These are phyloP conservation scores for Phanerochaete carnosa DNA, from an alignment of 768 basidiomycete species.

Conservation along the genomic window DNA sequence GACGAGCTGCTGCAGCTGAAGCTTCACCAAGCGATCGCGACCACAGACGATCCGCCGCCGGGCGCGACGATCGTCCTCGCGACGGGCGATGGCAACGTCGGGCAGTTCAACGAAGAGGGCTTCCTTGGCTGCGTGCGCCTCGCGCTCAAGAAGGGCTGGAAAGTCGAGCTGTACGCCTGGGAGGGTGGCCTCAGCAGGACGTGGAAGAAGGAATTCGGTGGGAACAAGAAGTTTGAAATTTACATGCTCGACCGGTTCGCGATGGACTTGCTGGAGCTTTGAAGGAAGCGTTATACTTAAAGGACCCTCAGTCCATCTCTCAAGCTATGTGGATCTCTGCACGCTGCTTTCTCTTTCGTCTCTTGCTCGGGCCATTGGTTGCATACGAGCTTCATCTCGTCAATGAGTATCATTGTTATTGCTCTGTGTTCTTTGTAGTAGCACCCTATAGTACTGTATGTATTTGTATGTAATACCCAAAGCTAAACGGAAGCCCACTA, in stretches of 20 bases:
- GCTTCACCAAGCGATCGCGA: slow-evolving; percentile 80
- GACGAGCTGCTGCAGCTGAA: slow-evolving; percentile 95
- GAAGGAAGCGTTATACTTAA: slow-evolving; percentile 4
- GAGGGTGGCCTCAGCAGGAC: slow-evolving; percentile 76
- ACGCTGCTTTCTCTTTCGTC: neutral
- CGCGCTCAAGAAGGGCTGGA: slow-evolving; percentile 88
- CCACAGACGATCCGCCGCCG: slow-evolving; percentile 57
- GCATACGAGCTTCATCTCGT: neutral
- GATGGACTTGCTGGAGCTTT: slow-evolving; percentile 33
- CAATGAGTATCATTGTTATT: neutral
- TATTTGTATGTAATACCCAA: neutral
- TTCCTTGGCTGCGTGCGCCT: slow-evolving; percentile 86
- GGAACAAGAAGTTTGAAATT: slow-evolving; percentile 27
- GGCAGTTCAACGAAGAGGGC: slow-evolving; percentile 91
- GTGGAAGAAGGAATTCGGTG: slow-evolving; percentile 74
- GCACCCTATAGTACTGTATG: neutral
- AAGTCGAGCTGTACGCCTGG: slow-evolving; percentile 94
- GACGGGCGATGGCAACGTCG: slow-evolving; percentile 90
- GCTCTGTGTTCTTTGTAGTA: neutral
- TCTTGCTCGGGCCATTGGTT: neutral
- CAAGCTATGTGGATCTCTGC: neutral
- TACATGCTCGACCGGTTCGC: slow-evolving; percentile 35
- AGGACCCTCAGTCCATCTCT: neutral
- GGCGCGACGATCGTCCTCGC: slow-evolving; percentile 85
- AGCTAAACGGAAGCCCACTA: neutral